These are phyloP conservation scores for Exidia glandulosa DNA, from an alignment of 768 basidiomycete species.

Conservation along the genomic window DNA sequence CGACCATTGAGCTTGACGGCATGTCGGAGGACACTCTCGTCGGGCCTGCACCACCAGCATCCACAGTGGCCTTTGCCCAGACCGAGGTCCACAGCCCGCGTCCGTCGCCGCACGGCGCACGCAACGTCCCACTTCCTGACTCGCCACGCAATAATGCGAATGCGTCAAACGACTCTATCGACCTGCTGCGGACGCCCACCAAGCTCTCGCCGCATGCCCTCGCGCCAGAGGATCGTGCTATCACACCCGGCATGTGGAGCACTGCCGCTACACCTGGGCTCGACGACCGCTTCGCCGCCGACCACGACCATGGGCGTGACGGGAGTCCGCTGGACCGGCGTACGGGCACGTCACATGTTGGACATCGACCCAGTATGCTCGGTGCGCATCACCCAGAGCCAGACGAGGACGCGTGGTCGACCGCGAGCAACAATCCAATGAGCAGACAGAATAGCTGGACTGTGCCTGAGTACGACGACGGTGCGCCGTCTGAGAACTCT, in stretches of 20 bases:
- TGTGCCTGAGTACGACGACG: constrained; percentile 1
- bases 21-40: background rate
- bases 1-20: background rate
- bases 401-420: constrained; percentile 5
- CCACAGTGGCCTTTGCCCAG: background rate
- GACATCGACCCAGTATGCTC: constrained; percentile 1
- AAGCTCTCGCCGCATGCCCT: background rate
- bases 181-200: background rate
- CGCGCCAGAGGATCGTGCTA: background rate
- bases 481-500: background rate
- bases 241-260: constrained; percentile 57
- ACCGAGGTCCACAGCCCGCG: background rate
- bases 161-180: background rate
- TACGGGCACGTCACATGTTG: constrained; percentile 8
- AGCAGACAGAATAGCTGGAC: constrained; percentile 8
- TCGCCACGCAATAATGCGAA: background rate
- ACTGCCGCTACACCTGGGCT: constrained; percentile 64
- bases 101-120: background rate
- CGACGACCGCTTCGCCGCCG: constrained; percentile 11
- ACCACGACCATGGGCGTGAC: constrained; percentile 1
- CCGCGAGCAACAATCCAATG: background rate
- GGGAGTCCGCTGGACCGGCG: background rate
- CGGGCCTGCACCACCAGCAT: background rate
- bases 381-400: background rate
- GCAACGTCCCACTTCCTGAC: background rate